Evolutionary conservation across 805 yeast species (phyloP).

Genomic region (Pichia sporocuriosa): DNA sequence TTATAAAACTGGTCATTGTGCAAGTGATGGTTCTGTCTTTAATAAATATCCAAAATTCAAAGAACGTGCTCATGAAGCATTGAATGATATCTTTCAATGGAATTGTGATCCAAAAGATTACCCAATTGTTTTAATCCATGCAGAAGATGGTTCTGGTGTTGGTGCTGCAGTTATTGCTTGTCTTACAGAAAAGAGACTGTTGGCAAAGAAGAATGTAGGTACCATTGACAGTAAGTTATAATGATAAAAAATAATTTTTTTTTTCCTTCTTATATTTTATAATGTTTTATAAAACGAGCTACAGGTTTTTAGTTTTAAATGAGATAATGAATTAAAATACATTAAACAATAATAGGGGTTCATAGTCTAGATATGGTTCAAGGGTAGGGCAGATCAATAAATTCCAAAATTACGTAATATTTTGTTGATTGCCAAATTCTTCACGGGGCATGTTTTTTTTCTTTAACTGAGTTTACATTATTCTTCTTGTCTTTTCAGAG

Average conservation of each 20-base stretch:
- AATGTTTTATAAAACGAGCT: too few species aligned
- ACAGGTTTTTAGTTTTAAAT: too few species aligned
- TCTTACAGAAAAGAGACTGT: constrained; percentile 73
- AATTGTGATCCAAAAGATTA: constrained; percentile 16
- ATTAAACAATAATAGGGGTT: too few species aligned
- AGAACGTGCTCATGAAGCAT: constrained; percentile 80
- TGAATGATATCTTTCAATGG: constrained; percentile 89
- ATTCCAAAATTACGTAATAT: background rate
- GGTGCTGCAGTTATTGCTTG: constrained; percentile 99
- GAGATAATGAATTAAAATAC: too few species aligned
- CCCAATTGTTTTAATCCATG: constrained; percentile 24
- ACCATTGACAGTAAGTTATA: constrained; percentile 3
- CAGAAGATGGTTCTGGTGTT: constrained; percentile 94
- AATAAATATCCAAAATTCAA: constrained; percentile 90
- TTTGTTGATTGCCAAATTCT: background rate
- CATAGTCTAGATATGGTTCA: too few species aligned
- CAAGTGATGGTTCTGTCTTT: constrained; percentile 95
- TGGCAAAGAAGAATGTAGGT: constrained; percentile 47
- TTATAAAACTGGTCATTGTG: constrained; percentile 73
- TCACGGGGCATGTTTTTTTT: constrained; percentile 6
- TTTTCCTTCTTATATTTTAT: too few species aligned
- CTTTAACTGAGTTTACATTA: too few species aligned
- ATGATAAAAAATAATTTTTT: background rate
- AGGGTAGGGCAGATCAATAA: background rate
- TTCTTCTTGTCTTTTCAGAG: too few species aligned